A percentile compares a stretch with the other conserved stretches of the same genome.
phyloP scores from a whole-genome alignment of 2,329 filamentous ascomycete genomes.

The Massarina eburnea region DNA sequence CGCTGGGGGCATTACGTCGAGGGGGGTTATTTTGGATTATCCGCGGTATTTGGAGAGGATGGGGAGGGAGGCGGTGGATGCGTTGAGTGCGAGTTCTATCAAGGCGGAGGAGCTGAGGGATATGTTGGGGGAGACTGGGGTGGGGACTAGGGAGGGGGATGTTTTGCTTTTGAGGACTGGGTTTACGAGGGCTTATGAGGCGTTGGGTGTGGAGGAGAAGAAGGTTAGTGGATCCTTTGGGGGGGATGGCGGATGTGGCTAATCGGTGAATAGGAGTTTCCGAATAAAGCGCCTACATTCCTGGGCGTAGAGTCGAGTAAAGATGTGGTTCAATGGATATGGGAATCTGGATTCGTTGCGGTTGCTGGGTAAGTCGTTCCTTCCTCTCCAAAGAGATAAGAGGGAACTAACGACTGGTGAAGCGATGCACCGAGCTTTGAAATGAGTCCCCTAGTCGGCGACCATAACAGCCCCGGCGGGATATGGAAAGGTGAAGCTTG shows the following conservation, averaged over 20 bases:
- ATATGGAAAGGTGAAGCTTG: conserved; percentile 38
- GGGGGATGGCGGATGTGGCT: no score
- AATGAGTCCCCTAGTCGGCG: conserved; percentile 42
- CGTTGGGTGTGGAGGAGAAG: conserved; percentile 21
- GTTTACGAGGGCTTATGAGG: conserved; percentile 42
- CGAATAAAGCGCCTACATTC: conserved; percentile 35
- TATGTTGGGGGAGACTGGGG: conserved; percentile 38
- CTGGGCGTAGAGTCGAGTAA: conserved; percentile 45
- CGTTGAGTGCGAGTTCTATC: conserved; percentile 26
- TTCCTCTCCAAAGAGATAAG: not conserved
- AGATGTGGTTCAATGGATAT: conserved; percentile 48
- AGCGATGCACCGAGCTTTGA: conserved; percentile 48
- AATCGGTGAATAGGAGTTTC: conserved; percentile 24
- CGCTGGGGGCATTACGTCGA: conserved; percentile 31
- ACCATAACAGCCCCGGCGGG: conserved; percentile 32
- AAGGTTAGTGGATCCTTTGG: no score
- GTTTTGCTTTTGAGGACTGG: conserved; percentile 34
- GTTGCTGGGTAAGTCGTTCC: conserved; percentile 41
- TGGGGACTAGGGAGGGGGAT: conserved; percentile 36
- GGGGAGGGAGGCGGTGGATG: conserved; percentile 20
- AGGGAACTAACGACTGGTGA: not conserved
- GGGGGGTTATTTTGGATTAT: conserved; percentile 37
- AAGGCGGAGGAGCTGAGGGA: conserved; percentile 25
- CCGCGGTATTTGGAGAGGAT: conserved; percentile 27
- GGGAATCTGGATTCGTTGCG: conserved; percentile 50